A percentile compares a stretch with the other conserved stretches of the same genome.
Evolutionary conservation across 225 moss, liverwort and hornwort genomes (phyloP).

Genomic region (Asterella californica): DNA sequence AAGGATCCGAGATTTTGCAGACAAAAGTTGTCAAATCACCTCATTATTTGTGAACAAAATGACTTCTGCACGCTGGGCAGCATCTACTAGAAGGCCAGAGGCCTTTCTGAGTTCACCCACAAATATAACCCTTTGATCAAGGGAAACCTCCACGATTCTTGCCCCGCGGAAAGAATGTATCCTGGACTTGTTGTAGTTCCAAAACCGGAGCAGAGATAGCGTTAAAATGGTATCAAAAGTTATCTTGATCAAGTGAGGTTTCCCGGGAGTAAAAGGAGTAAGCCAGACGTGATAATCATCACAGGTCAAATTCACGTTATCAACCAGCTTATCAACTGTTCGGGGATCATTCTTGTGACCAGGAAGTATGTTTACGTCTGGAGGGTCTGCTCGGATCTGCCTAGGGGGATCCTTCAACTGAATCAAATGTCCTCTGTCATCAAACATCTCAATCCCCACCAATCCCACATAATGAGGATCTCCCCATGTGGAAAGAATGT

Average conservation of each 20-base stretch:
- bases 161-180: slow-evolving; percentile 53
- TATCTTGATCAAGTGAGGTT: slow-evolving; percentile 40
- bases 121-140: slow-evolving; percentile 39
- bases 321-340: slow-evolving; percentile 49
- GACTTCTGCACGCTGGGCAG: slow-evolving; percentile 43
- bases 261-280: slow-evolving; percentile 45
- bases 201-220: slow-evolving; percentile 40
- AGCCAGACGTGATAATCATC: slow-evolving; percentile 53
- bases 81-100: slow-evolving; percentile 46
- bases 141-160: slow-evolving; percentile 38
- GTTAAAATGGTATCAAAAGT: slow-evolving; percentile 24
- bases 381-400: slow-evolving; percentile 47
- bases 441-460: slow-evolving; percentile 48
- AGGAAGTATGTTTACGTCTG: slow-evolving; percentile 50
- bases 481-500: slow-evolving; percentile 51
- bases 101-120: slow-evolving; percentile 45
- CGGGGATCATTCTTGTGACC: slow-evolving; percentile 45
- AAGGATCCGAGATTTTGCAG: not conserved
- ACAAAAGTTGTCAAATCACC: slow-evolving; percentile 18
- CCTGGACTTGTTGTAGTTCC: slow-evolving; percentile 55
- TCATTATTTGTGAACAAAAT: slow-evolving; percentile 49
- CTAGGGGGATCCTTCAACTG: slow-evolving; percentile 31
- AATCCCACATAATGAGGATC: slow-evolving; percentile 53
- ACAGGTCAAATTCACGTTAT: slow-evolving; percentile 53
- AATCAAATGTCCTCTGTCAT: slow-evolving; percentile 36